Base-by-base conservation (phyloP, 768 basidiomycete species). In the Kwoniella dejecticola region DNA sequence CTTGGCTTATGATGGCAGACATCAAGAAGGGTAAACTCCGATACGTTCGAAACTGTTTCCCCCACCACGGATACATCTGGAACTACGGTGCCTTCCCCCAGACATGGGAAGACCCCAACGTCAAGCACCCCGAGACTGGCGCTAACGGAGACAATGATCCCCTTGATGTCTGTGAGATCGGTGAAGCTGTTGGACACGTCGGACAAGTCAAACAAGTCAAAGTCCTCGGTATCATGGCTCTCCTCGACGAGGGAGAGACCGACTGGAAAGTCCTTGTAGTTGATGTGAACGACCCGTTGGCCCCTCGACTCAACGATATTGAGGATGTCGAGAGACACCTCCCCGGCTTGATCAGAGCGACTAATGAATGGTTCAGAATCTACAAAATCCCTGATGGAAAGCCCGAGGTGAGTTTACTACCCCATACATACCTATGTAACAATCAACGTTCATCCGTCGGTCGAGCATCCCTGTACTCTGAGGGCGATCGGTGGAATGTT, bases 251-350 rank as follows among this genome's bases (percentile, higher is more conserved):
- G 80, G 96, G 96, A 73, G 96, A 98, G 83, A 98, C 96, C 68
- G 96, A 98, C 83, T 99, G 96, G 96, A 99, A 99, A 82, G 90
- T 99, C 82, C 86, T 99, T 81, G 96, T 95, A 78, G 91, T 98
- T 68, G 96, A 98, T 79, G 85, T 96, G 64, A 85, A 86, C 70
- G 96, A 98, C 79, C 95, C 96, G 42, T 88, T 98, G 63, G 96
- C 96, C 15, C 83, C 89, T 77, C 91, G 95, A 81, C 85, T 99
- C 76, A 99, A 98, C 81, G 96, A 99, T 80, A 90, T 98, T 58
- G 96, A 98, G 82, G 96, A 99, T 75, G 93, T 99, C 75, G 96
- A 98, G 82, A 85, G 93, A 68, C 94, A 98, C 80, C 87, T 97
- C 53, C 96, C 96, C 44, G 96, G 96, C 66, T 83, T 98, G 71